phyloP scores from a whole-genome alignment of 2,329 filamentous ascomycete species.

The Nemania abortiva region DNA sequence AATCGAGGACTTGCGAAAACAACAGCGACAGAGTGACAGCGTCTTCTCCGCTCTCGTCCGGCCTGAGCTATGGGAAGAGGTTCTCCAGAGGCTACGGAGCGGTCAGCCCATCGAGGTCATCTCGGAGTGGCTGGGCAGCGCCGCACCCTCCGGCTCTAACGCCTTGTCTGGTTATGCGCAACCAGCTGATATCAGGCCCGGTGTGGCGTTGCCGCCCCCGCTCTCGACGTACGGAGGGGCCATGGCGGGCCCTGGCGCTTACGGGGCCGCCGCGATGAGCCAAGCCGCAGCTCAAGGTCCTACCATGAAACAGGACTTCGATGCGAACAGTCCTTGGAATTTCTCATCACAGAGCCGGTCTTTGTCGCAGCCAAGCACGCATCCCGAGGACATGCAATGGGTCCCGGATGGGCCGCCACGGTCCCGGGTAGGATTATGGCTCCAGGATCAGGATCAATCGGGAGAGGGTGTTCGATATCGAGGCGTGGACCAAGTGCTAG shows the following conservation, averaged over 20 bases:
- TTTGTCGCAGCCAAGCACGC: conserved; percentile 59
- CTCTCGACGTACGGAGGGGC: conserved; percentile 44
- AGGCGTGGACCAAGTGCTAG: conserved; percentile 62
- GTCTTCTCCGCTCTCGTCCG: conserved; percentile 67
- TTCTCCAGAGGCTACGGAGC: conserved; percentile 64
- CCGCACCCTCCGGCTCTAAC: conserved; percentile 50
- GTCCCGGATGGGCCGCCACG: conserved; percentile 58
- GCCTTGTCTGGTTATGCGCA: conserved; percentile 49
- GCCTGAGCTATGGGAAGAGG: conserved; percentile 65
- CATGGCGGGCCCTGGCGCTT: conserved; percentile 41
- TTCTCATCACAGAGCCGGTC: conserved; percentile 61
- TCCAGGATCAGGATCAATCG: conserved; percentile 59
- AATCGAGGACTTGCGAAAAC: conserved; percentile 67
- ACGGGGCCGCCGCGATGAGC: conserved; percentile 50
- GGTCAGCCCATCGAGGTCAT: conserved; percentile 68
- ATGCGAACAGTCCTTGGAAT: conserved; percentile 63
- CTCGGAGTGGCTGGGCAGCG: conserved; percentile 64
- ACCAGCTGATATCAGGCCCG: conserved; percentile 45
- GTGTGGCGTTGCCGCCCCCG: conserved; percentile 48
- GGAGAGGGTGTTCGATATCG: conserved; percentile 52
- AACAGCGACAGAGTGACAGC: conserved; percentile 66
- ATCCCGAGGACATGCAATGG: conserved; percentile 62
- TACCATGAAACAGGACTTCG: conserved; percentile 55
- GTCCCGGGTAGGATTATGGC: conserved; percentile 64
- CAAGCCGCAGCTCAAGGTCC: conserved; percentile 51